Evolutionary conservation across 75 land plant species (phyloP), one percentile per base, ranked within the genome.

Genomic region (Ceratopteris richardii): DNA sequence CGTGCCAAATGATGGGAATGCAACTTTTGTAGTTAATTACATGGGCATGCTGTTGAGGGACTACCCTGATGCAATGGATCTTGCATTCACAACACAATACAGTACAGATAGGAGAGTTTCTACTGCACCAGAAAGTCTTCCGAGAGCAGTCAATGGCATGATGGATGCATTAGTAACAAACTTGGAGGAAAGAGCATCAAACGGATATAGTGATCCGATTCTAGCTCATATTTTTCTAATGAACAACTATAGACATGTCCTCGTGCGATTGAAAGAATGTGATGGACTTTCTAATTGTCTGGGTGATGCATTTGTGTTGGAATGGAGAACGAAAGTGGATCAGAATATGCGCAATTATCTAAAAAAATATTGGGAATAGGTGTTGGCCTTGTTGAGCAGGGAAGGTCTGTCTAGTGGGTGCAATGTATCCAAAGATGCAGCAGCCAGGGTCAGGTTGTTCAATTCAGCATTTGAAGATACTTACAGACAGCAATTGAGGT

Each of bases 171-270:
- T 66, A 40, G 69, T 62, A 17, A 22, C 19, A n/a, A 60, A 22
- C 64, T 31, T 66, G 54, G 54, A 31, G 36, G 48, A 29, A 0
- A 66, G 69, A 19, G 59, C 66, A 18, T 28, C 58, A 7, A 72
- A 60, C 9, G 51, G 56, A 25, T 60, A 63, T 36, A 56, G n/a
- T 13, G 60, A 60, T 17, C 57, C 58, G 0, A 64, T 60, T 16
- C 48, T 65, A 39, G 61, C 67, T 18, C 76, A 75, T 44, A 43
- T 75, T 25, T 75, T 75, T 46, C 31, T 75, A 24, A 71, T 71
- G 78, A 75, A 75, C 33, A 71, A 73, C 63, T 51, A 56, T 31
- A 57, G 57, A 39, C 74, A 75, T 25, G 51, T 75, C 9, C 59
- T 66, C 33, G 65, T 40, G 28, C 65, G 78, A 16, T 37, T 25